These are phyloP conservation scores for Trichaptum fuscoviolaceum DNA, from an alignment of 768 basidiomycete species.

Conservation along the genomic window DNA sequence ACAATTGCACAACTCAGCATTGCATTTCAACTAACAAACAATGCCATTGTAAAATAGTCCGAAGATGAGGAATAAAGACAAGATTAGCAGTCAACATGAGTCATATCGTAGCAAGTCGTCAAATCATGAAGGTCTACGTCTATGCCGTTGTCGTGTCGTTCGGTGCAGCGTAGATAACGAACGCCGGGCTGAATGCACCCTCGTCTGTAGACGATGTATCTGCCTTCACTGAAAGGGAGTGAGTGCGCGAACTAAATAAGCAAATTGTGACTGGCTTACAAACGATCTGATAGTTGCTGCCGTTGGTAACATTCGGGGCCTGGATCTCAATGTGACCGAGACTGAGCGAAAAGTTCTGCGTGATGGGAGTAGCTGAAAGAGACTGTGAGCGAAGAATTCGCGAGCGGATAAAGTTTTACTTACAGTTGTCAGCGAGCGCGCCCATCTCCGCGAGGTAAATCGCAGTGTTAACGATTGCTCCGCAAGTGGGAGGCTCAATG, in stretches of 20 bases:
- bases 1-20: too few relatives aligned
- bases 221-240: background rate
- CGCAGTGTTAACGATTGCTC: slow-evolving; percentile 20
- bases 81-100: too few relatives aligned
- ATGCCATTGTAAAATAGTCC: too few relatives aligned
- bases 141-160: too few relatives aligned
- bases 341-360: slow-evolving; percentile 1
- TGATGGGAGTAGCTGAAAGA: background rate
- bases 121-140: too few relatives aligned
- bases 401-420: background rate
- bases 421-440: background rate
- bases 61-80: too few relatives aligned
- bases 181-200: background rate
- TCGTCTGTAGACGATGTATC: background rate
- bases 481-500: slow-evolving; percentile 3
- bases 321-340: background rate
- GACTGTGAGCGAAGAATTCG: background rate
- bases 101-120: too few relatives aligned
- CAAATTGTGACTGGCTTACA: background rate
- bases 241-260: background rate
- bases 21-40: too few relatives aligned
- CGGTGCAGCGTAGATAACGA: background rate
- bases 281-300: background rate
- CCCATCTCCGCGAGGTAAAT: background rate
- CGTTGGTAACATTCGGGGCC: background rate